phyloP scores from a whole-genome alignment of 1,284 basidiomycete genomes.

The Trichosporon coremiiforme region DNA sequence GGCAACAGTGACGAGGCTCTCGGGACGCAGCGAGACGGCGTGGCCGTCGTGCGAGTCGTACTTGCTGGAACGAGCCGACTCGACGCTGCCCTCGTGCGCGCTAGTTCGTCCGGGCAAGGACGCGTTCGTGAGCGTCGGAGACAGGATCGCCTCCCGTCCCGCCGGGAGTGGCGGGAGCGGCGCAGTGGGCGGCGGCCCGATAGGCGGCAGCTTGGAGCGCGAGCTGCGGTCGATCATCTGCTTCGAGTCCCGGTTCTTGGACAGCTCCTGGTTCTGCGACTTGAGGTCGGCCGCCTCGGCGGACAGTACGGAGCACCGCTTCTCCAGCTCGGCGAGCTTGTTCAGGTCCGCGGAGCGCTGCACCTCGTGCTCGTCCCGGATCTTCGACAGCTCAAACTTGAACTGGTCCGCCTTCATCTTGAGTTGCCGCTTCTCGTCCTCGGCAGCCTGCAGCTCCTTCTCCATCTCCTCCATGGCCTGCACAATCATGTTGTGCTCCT shows the following conservation, averaged over 20 bases:
- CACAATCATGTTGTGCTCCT: constrained; percentile 39
- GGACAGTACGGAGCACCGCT: constrained; percentile 25
- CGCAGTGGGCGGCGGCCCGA: constrained; percentile 49
- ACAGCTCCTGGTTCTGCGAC: constrained; percentile 34
- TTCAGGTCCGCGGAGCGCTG: constrained; percentile 38
- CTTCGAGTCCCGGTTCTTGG: constrained; percentile 41
- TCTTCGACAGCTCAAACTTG: constrained; percentile 48
- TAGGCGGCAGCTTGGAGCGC: constrained; percentile 42
- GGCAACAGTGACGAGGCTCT: constrained; percentile 25
- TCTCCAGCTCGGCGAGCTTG: constrained; percentile 43
- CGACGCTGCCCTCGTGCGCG: constrained; percentile 30
- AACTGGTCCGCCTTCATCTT: constrained; percentile 54
- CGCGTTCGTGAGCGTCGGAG: constrained; percentile 29
- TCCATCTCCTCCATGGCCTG: constrained; percentile 50
- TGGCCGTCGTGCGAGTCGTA: constrained; percentile 33
- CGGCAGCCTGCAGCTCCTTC: constrained; percentile 37
- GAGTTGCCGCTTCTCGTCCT: constrained; percentile 51
- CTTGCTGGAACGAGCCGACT: constrained; percentile 28
- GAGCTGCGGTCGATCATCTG: constrained; percentile 26
- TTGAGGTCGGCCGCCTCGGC: constrained; percentile 33
- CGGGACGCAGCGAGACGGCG: constrained; percentile 23
- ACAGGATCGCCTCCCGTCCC: constrained; percentile 32
- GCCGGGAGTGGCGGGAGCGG: constrained; percentile 49
- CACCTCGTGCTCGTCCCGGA: constrained; percentile 48
- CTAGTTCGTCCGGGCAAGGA: constrained; percentile 24